Evolutionary conservation across 2,329 filamentous ascomycete species (phyloP).

Genomic region (Drechslerella stenobrocha): DNA sequence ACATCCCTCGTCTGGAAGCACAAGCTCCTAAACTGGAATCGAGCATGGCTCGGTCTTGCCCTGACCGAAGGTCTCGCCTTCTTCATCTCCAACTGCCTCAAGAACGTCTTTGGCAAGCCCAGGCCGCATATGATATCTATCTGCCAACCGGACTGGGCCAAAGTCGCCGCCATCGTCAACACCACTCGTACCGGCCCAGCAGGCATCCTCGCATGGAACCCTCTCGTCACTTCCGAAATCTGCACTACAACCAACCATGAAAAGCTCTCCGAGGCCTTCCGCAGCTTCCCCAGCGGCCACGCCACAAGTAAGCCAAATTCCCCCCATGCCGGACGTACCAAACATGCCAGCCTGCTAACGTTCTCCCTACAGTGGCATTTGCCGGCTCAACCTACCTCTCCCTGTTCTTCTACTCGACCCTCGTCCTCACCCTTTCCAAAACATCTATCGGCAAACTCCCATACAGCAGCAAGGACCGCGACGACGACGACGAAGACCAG

Average conservation of each 20-base stretch:
- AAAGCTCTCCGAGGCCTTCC: conserved; percentile 76
- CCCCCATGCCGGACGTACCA: conserved; percentile 13
- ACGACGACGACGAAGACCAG: conserved; percentile 8
- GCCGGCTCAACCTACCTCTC: conserved; percentile 82
- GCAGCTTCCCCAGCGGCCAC: conserved; percentile 80
- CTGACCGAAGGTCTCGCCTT: conserved; percentile 72
- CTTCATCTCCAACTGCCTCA: conserved; percentile 82
- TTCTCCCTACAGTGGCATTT: conserved; percentile 62
- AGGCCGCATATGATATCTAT: conserved; percentile 68
- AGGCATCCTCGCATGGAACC: conserved; percentile 62
- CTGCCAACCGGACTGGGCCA: conserved; percentile 73
- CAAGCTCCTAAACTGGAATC: conserved; percentile 89
- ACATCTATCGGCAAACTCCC: conserved; percentile 36
- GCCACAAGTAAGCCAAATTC: conserved; percentile 61
- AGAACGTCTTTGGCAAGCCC: conserved; percentile 70
- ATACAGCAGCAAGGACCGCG: conserved; percentile 7
- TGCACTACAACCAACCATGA: conserved; percentile 68
- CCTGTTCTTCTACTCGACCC: conserved; percentile 82
- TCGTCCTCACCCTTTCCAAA: conserved; percentile 64
- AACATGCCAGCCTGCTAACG: too few relatives aligned
- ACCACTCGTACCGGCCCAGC: conserved; percentile 62
- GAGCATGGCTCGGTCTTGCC: conserved; percentile 78
- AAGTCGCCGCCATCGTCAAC: conserved; percentile 65
- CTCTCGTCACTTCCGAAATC: conserved; percentile 74
- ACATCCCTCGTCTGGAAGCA: conserved; percentile 71